Base-by-base conservation (phyloP, 106 monocot species). In the Allium sativum region DNA sequence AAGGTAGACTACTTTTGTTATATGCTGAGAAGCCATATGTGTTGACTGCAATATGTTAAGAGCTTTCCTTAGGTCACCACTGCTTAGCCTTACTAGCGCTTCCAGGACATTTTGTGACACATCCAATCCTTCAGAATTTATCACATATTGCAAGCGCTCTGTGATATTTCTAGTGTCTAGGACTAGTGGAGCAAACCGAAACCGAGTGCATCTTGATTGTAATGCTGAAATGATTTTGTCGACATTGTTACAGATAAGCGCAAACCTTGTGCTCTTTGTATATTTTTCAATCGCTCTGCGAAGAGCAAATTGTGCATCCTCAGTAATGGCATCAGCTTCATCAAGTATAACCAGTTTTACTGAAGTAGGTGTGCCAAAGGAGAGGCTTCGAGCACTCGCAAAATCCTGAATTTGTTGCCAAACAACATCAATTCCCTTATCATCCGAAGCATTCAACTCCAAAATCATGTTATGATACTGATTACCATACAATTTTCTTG, bases 271-370 rank as follows among this genome's bases (percentile, higher is more conserved):
- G n/a, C n/a, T n/a, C n/a, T n/a, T n/a, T n/a, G n/a, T n/a, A n/a
- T n/a, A n/a, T n/a, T n/a, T n/a, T n/a, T n/a, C n/a, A n/a, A n/a
- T n/a, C n/a, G n/a, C n/a, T n/a, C n/a, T n/a, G n/a, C n/a, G n/a
- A n/a, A n/a, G n/a, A n/a, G n/a, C n/a, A n/a, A n/a, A 96, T 44
- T 96, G 95, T 31, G 95, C 95, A 82, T 96, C 95, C 65, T 96
- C 91, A 52, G 95, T 96, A 90, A 91, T 96, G 18, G 95, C 95
- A 87, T 96, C 95, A 54, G 95, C 90, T 53, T 96, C 95, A 72
- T 96, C 95, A 21, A 96, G 70, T 15, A 96, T 70, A 21, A 96
- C 84, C 61, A 96, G 64, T 75, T 96, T 96, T 55, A 96, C 84
- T n/a, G n/a, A n/a, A n/a, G n/a, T n/a, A n/a, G n/a, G n/a, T n/a